These are phyloP conservation scores for Brassica balearica DNA, from an alignment of 441 rosid species.

Conservation along the genomic window DNA sequence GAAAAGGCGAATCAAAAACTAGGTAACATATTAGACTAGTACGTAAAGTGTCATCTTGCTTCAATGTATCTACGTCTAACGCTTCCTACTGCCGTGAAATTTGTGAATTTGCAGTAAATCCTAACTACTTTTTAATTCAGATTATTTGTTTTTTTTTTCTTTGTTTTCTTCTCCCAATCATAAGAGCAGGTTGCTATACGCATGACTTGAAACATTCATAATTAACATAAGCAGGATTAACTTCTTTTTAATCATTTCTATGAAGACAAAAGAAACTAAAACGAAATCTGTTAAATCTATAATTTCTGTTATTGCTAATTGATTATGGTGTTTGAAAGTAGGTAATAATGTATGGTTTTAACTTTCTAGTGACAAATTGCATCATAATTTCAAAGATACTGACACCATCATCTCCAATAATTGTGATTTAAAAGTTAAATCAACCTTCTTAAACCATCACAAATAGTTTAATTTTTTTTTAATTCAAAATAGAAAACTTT, in stretches of 20 bases:
- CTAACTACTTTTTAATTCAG: not conserved
- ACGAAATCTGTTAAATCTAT: constrained; percentile 16
- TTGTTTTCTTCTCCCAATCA: not conserved
- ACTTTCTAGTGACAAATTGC: constrained; percentile 29
- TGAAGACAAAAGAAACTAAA: not conserved
- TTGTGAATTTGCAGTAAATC: not conserved
- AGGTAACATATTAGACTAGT: not conserved
- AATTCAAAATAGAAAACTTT: no score
- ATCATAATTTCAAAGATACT: constrained; percentile 42
- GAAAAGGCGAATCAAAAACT: no score
- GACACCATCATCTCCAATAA: constrained; percentile 44
- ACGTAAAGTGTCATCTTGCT: not conserved
- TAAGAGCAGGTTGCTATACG: constrained; percentile 4
- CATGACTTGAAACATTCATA: constrained; percentile 4
- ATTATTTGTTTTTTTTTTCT: not conserved
- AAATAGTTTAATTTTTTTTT: no score
- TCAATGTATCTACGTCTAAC: not conserved
- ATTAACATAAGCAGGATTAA: not conserved
- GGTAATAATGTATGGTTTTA: constrained; percentile 42
- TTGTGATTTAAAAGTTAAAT: constrained; percentile 32
- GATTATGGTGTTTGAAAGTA: constrained; percentile 37
- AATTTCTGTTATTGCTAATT: constrained; percentile 12
- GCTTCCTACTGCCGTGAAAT: not conserved
- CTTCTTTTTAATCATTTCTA: not conserved
- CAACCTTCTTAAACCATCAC: constrained; percentile 9